Base-by-base conservation (phyloP, 805 yeast species). In the Saturnispora dispora region DNA sequence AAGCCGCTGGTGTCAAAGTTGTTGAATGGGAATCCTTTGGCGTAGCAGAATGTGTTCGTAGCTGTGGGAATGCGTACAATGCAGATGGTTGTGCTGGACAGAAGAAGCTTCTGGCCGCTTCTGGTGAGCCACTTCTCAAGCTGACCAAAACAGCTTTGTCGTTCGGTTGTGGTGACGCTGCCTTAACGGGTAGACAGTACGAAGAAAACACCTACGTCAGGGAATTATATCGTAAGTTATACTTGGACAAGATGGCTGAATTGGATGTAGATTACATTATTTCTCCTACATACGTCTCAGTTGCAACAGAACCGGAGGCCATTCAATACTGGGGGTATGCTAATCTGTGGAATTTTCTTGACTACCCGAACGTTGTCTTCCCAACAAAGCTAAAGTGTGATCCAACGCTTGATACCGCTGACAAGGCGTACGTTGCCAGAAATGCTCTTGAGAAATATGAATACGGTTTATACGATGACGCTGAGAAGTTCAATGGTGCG, bases 281-380 rank as follows among this genome's bases (percentile, higher is more conserved):
- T 45, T 71, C 79, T 45, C 89, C 90, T 48, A 71, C 79, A 7
- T 80, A 81, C 63, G 75, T 73, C 50, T 79, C 79, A 51, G 85
- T 81, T 43, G 87, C 90, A 18, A 83, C 88, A 43, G 71, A 73
- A 50, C 81, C 82, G 5, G 79, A 75, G 47, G 73, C 73, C 22
- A 69, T 79, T 10, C 75, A 76, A 59, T 81, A 82, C 66, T 84
- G 88, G 87, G 81, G 86, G 1, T 84, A 84, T 70, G 81, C 88
- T 15, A 70, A 83, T 1, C 70, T 82, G 55, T 83, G 81, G 79
- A 83, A 84, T 64, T 59, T 83, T 51, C 63, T 82, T 53, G 90
- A 84, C 63, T 73, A 76, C 58, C 87, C 89, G n/a, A 75, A 78
- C 39, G 77, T 79, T 51, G 69, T 73, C 1, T 69, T 81, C 66